A percentile compares a stretch with the other conserved stretches of the same genome.
Conservation (phyloP, 1,284 basidiomycete genomes). For the Ceratobasidium sp. region DNA sequence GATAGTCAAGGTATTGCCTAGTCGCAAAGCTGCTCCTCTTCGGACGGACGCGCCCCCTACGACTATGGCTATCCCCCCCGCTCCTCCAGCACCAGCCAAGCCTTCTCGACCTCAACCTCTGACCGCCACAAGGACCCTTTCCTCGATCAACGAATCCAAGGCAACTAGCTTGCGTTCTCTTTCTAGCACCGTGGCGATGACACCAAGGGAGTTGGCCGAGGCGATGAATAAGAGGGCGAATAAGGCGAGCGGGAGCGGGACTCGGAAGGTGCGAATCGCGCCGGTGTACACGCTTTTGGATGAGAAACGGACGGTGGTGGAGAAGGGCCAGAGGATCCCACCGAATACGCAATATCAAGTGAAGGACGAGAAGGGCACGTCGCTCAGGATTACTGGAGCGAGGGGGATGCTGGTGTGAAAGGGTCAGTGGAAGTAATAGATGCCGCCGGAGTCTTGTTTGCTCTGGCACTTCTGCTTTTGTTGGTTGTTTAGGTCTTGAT, state of each 20-base stretch:
- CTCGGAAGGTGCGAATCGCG: neutral
- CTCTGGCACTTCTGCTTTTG: too few species aligned
- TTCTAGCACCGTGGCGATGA: neutral
- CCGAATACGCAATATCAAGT: neutral
- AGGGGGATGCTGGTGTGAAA: neutral
- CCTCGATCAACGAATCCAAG: neutral
- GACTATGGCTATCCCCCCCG: neutral
- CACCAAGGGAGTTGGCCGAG: neutral
- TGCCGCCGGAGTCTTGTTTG: too few species aligned
- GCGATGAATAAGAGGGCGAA: neutral
- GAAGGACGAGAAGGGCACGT: conserved; percentile 2
- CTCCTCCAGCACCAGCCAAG: too few species aligned
- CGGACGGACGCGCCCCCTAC: neutral
- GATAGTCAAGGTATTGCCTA: neutral
- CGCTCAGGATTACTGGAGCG: neutral
- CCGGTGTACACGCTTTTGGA: conserved; percentile 6
- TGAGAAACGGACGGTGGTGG: neutral
- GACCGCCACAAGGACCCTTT: neutral
- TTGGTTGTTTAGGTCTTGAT: too few species aligned
- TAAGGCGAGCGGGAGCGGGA: neutral
- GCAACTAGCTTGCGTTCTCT: neutral
- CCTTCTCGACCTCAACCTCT: neutral
- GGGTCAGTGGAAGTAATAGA: neutral
- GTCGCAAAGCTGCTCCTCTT: neutral
- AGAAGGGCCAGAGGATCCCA: conserved; percentile 12